Percentiles rank a stretch among this genome's conserved stretches.
phyloP scores from a whole-genome alignment of 345 rosid species.

The Hirschfeldia incana region DNA sequence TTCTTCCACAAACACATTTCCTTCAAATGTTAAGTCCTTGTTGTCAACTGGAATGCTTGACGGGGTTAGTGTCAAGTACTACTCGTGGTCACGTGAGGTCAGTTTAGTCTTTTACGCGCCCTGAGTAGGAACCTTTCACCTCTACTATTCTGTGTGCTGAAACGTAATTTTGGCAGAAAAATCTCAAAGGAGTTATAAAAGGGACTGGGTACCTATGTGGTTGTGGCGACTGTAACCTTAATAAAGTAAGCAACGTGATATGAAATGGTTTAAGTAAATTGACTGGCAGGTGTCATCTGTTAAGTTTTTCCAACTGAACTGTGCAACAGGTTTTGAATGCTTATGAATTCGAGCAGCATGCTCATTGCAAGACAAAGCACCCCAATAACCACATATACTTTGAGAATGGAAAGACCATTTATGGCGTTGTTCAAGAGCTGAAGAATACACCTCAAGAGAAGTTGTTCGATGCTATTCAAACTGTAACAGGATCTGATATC shows the following conservation, averaged over 20 bases:
- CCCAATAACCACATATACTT: constrained; percentile 93
- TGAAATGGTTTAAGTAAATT: constrained; percentile 12
- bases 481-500: constrained; percentile 77
- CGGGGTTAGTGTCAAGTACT: constrained; percentile 81
- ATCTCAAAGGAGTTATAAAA: constrained; percentile 68
- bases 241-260: constrained; percentile 55
- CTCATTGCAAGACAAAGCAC: constrained; percentile 89
- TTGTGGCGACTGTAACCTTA: constrained; percentile 63
- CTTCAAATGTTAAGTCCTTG: constrained; percentile 89
- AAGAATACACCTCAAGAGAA: constrained; percentile 74
- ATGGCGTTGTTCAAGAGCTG: constrained; percentile 87
- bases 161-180: constrained; percentile 46
- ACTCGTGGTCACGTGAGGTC: constrained; percentile 76
- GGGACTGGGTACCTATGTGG: constrained; percentile 93
- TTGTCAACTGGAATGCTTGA: constrained; percentile 67
- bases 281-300: neutral
- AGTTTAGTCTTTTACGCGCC: constrained; percentile 27
- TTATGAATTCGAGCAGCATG: constrained; percentile 89
- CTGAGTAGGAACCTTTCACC: constrained; percentile 11
- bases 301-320: constrained; percentile 10
- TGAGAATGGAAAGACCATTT: constrained; percentile 91
- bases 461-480: constrained; percentile 75
- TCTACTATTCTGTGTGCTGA: constrained; percentile 31
- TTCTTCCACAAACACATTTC: constrained; percentile 82
- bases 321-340: constrained; percentile 78